phyloP scores from a whole-genome alignment of 371 early-diverging fungal genomes.

The Parasitella parasitica region DNA sequence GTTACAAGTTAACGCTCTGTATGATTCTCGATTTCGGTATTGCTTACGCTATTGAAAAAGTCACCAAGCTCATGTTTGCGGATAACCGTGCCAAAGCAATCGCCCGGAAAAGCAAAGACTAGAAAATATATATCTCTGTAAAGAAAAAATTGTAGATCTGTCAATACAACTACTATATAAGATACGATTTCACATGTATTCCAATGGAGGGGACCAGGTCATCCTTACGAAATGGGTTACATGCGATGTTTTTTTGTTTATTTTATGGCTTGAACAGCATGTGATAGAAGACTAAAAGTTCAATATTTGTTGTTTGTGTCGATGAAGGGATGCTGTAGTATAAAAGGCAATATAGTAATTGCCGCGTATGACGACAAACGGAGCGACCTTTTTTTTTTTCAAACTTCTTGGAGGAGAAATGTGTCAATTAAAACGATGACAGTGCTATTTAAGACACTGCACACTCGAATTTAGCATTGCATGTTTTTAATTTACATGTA shows the following conservation, averaged over 20 bases:
- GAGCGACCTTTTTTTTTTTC: too few relatives aligned
- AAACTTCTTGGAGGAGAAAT: too few relatives aligned
- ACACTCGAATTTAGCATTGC: neutral
- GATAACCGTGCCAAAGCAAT: conserved; percentile 74
- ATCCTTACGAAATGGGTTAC: neutral
- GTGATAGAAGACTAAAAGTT: neutral
- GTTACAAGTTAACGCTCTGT: conserved; percentile 61
- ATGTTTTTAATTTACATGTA: neutral
- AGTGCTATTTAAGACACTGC: neutral
- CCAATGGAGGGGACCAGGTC: neutral
- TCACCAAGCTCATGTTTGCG: conserved; percentile 62
- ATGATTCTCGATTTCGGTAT: conserved; percentile 76
- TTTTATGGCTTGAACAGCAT: neutral
- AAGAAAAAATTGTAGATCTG: neutral
- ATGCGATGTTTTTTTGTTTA: neutral
- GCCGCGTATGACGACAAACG: too few relatives aligned
- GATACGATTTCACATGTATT: neutral
- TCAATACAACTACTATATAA: neutral
- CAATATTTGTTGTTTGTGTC: neutral
- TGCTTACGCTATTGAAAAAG: conserved; percentile 68
- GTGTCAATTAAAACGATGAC: too few relatives aligned
- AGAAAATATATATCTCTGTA: neutral
- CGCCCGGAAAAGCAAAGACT: conserved; percentile 33
- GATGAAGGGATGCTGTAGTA: neutral
- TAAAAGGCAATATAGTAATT: neutral